Evolutionary conservation across 805 yeast genomes (phyloP).

Genomic region (Schwanniomyces vanrijiae): DNA sequence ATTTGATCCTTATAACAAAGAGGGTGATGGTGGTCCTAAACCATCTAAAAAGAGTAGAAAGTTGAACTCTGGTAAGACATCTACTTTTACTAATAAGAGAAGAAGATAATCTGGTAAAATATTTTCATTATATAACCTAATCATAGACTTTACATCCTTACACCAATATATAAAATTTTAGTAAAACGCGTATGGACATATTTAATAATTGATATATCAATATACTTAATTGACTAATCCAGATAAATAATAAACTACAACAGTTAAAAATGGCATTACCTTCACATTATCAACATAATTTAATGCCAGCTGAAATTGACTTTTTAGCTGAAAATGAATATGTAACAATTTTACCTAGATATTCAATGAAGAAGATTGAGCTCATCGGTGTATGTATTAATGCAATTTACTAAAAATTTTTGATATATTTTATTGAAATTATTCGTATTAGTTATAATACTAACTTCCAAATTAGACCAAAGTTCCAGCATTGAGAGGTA

Average conservation of each 20-base stretch:
- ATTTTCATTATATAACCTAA: not conserved
- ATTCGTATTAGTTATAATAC: not conserved
- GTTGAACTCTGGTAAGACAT: slow-evolving; percentile 33
- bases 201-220: not conserved
- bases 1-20: slow-evolving; percentile 61
- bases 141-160: not conserved
- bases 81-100: slow-evolving; percentile 24
- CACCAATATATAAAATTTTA: not conserved
- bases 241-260: not conserved
- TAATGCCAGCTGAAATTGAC: slow-evolving; percentile 75
- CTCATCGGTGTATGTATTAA: slow-evolving; percentile 58
- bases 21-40: slow-evolving; percentile 54
- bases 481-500: slow-evolving; percentile 61
- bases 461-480: slow-evolving; percentile 31
- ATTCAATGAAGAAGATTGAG: slow-evolving; percentile 61
- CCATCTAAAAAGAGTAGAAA: slow-evolving; percentile 49
- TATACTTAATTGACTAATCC: not conserved
- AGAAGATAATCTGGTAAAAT: slow-evolving; percentile 1
- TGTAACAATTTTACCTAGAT: slow-evolving; percentile 77
- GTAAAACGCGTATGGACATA: not conserved
- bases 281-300: slow-evolving; percentile 47
- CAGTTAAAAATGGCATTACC: slow-evolving; percentile 61
- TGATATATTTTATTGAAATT: not conserved
- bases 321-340: slow-evolving; percentile 82
- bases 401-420: too few species aligned